phyloP scores from a whole-genome alignment of 768 basidiomycete species.

The Boletus barrowsii region DNA sequence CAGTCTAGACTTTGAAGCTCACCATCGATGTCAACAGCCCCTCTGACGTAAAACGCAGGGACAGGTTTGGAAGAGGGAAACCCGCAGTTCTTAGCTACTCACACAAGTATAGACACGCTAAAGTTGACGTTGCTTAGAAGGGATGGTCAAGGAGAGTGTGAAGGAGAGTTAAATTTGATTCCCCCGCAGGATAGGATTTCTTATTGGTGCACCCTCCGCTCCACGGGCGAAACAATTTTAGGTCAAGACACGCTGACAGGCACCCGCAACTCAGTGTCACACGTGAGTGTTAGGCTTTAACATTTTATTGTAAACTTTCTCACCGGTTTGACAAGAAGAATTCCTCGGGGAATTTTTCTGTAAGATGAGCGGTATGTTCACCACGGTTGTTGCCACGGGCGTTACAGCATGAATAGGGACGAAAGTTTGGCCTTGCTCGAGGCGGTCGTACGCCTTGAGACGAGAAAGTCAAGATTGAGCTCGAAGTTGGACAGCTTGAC shows the following conservation, averaged over 20 bases:
- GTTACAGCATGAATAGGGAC: not conserved
- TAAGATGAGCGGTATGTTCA: not conserved
- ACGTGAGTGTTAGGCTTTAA: slow-evolving; percentile 14
- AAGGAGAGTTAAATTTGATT: not conserved
- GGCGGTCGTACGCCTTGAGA: not conserved
- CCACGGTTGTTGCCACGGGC: not conserved
- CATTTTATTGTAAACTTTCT: slow-evolving; percentile 13
- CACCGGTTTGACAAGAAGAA: slow-evolving; percentile 15
- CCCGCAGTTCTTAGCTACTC: not conserved
- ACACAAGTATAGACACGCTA: slow-evolving; percentile 3
- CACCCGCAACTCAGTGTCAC: not conserved
- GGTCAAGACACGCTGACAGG: slow-evolving; percentile 1
- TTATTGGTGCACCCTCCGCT: not conserved
- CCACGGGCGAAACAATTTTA: not conserved
- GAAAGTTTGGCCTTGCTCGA: not conserved
- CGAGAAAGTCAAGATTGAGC: slow-evolving; percentile 2
- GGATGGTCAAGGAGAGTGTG: slow-evolving; percentile 1
- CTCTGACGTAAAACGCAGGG: slow-evolving; percentile 21
- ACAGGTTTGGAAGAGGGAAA: slow-evolving; percentile 3
- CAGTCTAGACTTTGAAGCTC: slow-evolving; percentile 4
- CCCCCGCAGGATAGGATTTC: not conserved
- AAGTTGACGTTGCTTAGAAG: not conserved
- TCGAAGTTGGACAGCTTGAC: slow-evolving; percentile 11
- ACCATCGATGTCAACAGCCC: not conserved
- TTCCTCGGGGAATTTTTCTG: slow-evolving; percentile 1